Conservation (phyloP, 2,329 filamentous ascomycete species). For the Paraconiothyrium brasiliense region DNA sequence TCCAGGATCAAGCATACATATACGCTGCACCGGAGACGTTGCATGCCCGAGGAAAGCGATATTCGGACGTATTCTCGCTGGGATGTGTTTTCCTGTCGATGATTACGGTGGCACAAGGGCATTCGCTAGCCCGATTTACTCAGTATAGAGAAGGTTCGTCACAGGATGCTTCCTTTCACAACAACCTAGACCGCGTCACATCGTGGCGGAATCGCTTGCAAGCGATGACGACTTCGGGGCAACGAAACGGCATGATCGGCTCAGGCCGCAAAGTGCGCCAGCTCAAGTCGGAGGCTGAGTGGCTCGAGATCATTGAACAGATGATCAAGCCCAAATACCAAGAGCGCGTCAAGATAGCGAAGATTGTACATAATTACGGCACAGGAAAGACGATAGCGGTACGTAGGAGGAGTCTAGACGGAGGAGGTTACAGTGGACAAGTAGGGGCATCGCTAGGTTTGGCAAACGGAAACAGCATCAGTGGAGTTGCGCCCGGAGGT, state of each 20-base stretch:
- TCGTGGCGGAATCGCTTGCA: constrained; percentile 45
- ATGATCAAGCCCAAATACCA: constrained; percentile 47
- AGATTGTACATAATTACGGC: constrained; percentile 39
- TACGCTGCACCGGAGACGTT: constrained; percentile 52
- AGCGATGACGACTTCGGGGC: constrained; percentile 41
- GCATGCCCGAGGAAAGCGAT: constrained; percentile 47
- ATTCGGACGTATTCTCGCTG: constrained; percentile 51
- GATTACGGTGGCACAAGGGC: constrained; percentile 50
- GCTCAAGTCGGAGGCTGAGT: constrained; percentile 44
- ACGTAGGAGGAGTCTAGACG: constrained; percentile 48
- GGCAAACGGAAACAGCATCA: constrained; percentile 15
- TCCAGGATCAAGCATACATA: constrained; percentile 48
- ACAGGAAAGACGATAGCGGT: constrained; percentile 39
- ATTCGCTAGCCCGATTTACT: constrained; percentile 44
- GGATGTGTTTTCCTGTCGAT: constrained; percentile 53
- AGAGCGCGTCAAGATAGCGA: constrained; percentile 46
- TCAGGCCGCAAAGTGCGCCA: constrained; percentile 44
- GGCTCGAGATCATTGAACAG: constrained; percentile 48
- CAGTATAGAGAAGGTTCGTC: constrained; percentile 46
- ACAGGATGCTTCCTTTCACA: constrained; percentile 51
- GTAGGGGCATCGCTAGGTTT: constrained; percentile 32
- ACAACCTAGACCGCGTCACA: constrained; percentile 48
- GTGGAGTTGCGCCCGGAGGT: constrained; percentile 14
- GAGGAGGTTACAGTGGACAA: constrained; percentile 45
- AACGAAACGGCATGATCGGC: constrained; percentile 40